Conservation (phyloP, 306 rosid species). For the Fragaria iinumae region DNA sequence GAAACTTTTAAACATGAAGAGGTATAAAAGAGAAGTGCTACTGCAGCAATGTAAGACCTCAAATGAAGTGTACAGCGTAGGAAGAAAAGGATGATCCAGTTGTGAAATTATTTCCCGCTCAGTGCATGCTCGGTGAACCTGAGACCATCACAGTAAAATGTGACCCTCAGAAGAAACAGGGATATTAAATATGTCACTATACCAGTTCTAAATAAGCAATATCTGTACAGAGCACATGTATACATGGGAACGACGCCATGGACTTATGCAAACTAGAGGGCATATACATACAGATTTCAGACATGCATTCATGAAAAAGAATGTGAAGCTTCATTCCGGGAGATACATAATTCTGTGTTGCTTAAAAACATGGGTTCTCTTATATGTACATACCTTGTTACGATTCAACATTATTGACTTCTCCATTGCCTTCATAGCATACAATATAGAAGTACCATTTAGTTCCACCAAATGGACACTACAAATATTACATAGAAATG, state of each 20-base stretch:
- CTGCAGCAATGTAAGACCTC: slow-evolving; percentile 47
- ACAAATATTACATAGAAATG: slow-evolving; percentile 31
- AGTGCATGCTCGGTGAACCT: slow-evolving; percentile 94
- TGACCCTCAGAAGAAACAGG: slow-evolving; percentile 3
- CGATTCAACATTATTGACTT: slow-evolving; percentile 82
- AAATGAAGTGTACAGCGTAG: slow-evolving; percentile 85
- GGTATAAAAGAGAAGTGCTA: neutral
- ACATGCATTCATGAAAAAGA: neutral
- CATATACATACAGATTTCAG: slow-evolving; percentile 1
- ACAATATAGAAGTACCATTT: slow-evolving; percentile 67
- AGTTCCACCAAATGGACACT: slow-evolving; percentile 97
- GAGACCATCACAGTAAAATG: slow-evolving; percentile 30
- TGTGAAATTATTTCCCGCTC: slow-evolving; percentile 87
- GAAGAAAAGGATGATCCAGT: slow-evolving; percentile 97
- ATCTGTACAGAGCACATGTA: neutral
- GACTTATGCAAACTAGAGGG: neutral
- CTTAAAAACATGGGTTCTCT: slow-evolving; percentile 20
- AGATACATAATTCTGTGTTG: neutral
- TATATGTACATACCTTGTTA: slow-evolving; percentile 68
- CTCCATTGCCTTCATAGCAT: slow-evolving; percentile 98
- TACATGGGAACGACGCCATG: neutral
- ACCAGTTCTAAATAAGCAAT: neutral
- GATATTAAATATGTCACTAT: neutral
- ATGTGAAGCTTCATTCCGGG: slow-evolving; percentile 3
- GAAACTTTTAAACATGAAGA: neutral